phyloP scores from a whole-genome alignment of 179 eudicot genomes.

The Corrigiola litoralis region DNA sequence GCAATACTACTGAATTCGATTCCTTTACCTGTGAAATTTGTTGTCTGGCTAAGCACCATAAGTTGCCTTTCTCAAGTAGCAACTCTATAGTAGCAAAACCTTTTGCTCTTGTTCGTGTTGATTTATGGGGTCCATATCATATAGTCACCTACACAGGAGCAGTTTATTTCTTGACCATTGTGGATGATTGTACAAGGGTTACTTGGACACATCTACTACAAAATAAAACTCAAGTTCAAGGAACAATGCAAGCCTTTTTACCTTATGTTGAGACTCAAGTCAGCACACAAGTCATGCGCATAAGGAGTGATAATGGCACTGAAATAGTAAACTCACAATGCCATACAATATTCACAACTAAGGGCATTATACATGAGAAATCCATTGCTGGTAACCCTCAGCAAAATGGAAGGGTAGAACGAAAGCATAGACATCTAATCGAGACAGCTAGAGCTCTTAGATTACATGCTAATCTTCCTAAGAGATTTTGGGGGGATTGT shows the following conservation, averaged over 20 bases:
- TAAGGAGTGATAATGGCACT: neutral
- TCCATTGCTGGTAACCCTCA: neutral
- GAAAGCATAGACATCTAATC: neutral
- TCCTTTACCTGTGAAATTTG: neutral
- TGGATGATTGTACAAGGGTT: neutral
- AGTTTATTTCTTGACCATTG: neutral
- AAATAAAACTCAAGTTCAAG: neutral
- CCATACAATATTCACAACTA: neutral
- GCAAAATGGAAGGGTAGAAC: neutral
- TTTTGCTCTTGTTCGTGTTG: neutral
- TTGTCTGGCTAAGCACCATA: neutral
- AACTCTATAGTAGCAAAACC: rapidly evolving
- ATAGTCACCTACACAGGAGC: neutral
- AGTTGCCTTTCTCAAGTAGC: neutral
- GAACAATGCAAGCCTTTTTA: neutral
- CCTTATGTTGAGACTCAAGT: neutral
- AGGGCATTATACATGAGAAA: neutral
- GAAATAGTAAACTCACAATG: neutral
- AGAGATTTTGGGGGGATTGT: neutral
- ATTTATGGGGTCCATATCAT: neutral
- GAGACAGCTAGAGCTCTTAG: neutral
- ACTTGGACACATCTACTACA: neutral
- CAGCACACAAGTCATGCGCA: neutral
- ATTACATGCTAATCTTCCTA: neutral
- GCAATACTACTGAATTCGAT: neutral